Base-by-base conservation (phyloP, 495 filamentous ascomycete species). In the Podospora tetraspora region DNA sequence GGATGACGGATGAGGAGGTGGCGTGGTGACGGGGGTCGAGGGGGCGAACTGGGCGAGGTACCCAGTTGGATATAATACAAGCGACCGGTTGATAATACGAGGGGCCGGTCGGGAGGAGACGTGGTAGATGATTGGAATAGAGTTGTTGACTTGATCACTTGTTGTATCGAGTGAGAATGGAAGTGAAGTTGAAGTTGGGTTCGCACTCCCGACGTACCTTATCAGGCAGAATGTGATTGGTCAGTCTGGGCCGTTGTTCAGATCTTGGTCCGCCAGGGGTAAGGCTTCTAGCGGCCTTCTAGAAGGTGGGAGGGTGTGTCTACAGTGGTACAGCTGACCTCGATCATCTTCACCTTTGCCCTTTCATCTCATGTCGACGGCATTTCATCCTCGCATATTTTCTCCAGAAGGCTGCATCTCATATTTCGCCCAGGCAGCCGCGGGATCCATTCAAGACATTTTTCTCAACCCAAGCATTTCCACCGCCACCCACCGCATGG, bases 271-370 rank as follows among this genome's bases (percentile, higher is more conserved):
- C 57, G 58, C 22, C 27, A 29, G 27, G 29, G 22, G 57, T 22
- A 9, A 57, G 16, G 6, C 27, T 66, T 66, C 65, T 66, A 56
- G 65, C 65, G 60, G 21, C 30, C 65, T 66, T 66, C 65, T 61
- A 66, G 65, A 66, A 66, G 56, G 23, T 12, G 6, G 27, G 65
- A 66, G 61, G 56, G 23, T 12, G 6, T 16, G 52, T 56, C 11
- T 19, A 64, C 30, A 25, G 2, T 25, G 25, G 25, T 3, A 25
- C 25, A 21, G 62, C 10, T 21, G 30, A 30, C 30, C 62, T 43
- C 37, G n/a, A 11, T 63, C 24, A 57, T 13, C 34, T 37, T 12
- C 61, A 52, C 3, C 43, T n/a, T 22, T 12, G n/a, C 2, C 2
- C 43, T n/a, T 52, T 52, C 43, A 52, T n/a, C 43, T 19, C 16